Conservation (phyloP, 495 filamentous ascomycete species). For the Penicillium ucsense region DNA sequence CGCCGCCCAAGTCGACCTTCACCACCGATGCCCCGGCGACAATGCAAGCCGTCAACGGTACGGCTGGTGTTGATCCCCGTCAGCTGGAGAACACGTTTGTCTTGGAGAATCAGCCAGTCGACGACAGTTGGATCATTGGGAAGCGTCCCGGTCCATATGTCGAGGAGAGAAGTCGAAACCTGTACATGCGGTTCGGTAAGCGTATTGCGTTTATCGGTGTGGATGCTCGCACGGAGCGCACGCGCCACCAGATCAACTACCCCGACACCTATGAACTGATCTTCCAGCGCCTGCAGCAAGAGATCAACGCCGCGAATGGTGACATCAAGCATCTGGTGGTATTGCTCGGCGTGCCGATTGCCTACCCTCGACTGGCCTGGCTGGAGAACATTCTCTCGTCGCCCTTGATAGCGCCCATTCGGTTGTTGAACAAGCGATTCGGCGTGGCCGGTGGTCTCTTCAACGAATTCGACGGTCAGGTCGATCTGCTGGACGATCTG, state of each 20-base stretch:
- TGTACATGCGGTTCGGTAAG: conserved; percentile 78
- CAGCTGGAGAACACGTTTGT: conserved; percentile 65
- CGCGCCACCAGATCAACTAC: conserved; percentile 85
- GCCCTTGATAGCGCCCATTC: conserved; percentile 74
- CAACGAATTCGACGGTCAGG: conserved; percentile 84
- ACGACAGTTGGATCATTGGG: conserved; percentile 75
- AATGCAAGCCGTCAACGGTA: conserved; percentile 37
- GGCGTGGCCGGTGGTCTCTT: conserved; percentile 77
- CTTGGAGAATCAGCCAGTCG: conserved; percentile 43
- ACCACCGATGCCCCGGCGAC: conserved; percentile 59
- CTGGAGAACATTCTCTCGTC: conserved; percentile 81
- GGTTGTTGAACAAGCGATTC: conserved; percentile 83
- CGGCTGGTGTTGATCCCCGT: conserved; percentile 47
- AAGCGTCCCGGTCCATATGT: conserved; percentile 68
- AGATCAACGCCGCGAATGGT: conserved; percentile 52
- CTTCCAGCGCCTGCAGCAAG: conserved; percentile 56
- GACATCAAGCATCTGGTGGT: conserved; percentile 75
- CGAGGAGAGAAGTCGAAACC: conserved; percentile 64
- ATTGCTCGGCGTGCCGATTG: conserved; percentile 85
- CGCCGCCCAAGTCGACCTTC: conserved; percentile 73
- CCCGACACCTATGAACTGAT: conserved; percentile 79
- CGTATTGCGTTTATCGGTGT: conserved; percentile 79
- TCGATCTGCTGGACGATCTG: conserved; percentile 85
- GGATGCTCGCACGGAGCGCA: conserved; percentile 86
- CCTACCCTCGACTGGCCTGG: conserved; percentile 90